Evolutionary conservation across 371 early-diverging fungal species (phyloP).

Genomic region (Blastocladiella emersonii): DNA sequence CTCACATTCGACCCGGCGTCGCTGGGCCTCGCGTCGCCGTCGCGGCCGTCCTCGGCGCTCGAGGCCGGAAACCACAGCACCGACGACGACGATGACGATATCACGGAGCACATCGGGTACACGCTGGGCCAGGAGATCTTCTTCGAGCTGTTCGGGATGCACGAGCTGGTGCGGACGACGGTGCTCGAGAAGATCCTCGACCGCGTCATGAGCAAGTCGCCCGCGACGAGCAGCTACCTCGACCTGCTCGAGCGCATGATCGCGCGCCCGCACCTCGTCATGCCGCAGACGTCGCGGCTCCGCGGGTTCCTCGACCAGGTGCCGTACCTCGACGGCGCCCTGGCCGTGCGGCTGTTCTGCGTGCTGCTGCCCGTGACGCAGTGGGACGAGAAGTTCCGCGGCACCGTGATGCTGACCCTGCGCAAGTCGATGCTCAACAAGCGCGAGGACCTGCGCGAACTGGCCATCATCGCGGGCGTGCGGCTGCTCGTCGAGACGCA

Average conservation of each 20-base stretch:
- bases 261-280: not conserved
- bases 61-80: too few species aligned
- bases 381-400: not conserved
- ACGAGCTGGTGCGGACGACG: not conserved
- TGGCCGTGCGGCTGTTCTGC: not conserved
- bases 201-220: not conserved
- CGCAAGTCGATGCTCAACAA: not conserved
- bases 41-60: too few species aligned
- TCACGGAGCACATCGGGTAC: too few species aligned
- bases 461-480: not conserved
- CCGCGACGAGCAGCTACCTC: not conserved
- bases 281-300: not conserved
- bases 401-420: not conserved
- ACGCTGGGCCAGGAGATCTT: not conserved
- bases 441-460: not conserved
- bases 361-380: not conserved
- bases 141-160: not conserved
- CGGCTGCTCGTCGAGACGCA: not conserved
- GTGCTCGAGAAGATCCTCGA: not conserved
- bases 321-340: not conserved
- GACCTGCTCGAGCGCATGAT: not conserved
- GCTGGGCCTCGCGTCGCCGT: too few species aligned
- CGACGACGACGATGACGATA: too few species aligned
- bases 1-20: too few species aligned
- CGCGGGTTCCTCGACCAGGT: not conserved